phyloP scores from a whole-genome alignment of 1,284 basidiomycete species.

The Leccinum solheimii region DNA sequence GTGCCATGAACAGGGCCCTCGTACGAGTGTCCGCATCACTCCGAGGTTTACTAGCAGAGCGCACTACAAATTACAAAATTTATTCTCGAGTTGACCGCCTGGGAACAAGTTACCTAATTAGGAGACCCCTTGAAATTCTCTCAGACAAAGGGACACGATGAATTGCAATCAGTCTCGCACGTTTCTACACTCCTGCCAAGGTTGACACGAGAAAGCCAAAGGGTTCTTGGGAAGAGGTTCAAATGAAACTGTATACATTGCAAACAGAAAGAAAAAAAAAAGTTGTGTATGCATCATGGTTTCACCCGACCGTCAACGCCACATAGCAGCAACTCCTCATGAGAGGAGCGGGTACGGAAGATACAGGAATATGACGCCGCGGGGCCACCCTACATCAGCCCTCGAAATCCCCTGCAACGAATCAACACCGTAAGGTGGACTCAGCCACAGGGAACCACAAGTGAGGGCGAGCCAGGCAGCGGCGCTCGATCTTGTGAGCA shows the following conservation, averaged over 20 bases:
- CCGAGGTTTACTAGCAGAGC: conserved; percentile 7
- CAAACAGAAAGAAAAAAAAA: not conserved
- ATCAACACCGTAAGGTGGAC: conserved; percentile 55
- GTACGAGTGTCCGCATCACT: conserved; percentile 30
- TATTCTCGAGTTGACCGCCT: not conserved
- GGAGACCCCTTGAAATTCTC: too few relatives aligned
- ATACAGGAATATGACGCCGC: conserved; percentile 78
- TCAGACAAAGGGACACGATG: not conserved
- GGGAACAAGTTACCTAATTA: conserved; percentile 13
- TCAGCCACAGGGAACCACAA: conserved; percentile 27
- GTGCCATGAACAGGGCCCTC: conserved; percentile 29
- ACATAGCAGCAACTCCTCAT: conserved; percentile 62
- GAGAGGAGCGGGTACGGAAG: conserved; percentile 54
- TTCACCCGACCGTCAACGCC: conserved; percentile 75
- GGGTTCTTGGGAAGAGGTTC: not conserved
- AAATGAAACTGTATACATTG: not conserved
- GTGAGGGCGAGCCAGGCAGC: conserved; percentile 36
- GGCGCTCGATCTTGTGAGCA: conserved; percentile 68
- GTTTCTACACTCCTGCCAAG: not conserved
- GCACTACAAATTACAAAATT: not conserved
- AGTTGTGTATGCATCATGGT: conserved; percentile 70
- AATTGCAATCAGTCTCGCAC: not conserved
- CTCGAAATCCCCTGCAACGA: conserved; percentile 39
- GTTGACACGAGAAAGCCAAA: not conserved
- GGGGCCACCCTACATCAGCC: conserved; percentile 41